phyloP scores from a whole-genome alignment of 1,284 basidiomycete species.

The Bondarzewia mesenterica region DNA sequence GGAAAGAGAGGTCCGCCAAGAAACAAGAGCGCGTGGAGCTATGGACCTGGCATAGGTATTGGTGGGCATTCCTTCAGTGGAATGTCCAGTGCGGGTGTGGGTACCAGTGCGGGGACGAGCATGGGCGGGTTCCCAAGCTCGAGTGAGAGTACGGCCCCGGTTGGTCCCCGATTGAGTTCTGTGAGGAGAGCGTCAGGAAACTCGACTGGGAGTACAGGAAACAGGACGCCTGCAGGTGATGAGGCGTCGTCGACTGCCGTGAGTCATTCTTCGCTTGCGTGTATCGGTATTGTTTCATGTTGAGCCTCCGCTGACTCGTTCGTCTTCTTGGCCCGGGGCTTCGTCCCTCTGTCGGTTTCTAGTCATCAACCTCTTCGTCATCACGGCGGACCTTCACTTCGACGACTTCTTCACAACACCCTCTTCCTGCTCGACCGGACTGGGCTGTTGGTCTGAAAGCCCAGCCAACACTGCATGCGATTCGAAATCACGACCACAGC shows the following conservation, averaged over 20 bases:
- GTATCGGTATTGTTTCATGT: constrained; percentile 11
- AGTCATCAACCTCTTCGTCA: constrained; percentile 70
- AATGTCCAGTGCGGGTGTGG: not conserved
- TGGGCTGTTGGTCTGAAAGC: constrained; percentile 79
- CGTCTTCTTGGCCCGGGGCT: not conserved
- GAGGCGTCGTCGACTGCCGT: constrained; percentile 69
- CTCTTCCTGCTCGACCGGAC: constrained; percentile 70
- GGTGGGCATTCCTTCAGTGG: constrained; percentile 25
- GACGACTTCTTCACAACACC: constrained; percentile 59
- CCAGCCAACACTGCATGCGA: constrained; percentile 48
- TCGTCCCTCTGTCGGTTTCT: constrained; percentile 30
- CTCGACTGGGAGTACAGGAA: constrained; percentile 42
- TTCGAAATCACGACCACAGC: constrained; percentile 27
- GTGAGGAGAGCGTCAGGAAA: constrained; percentile 37
- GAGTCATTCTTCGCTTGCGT: constrained; percentile 27
- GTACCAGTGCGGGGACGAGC: constrained; percentile 14
- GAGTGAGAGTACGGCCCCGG: constrained; percentile 30
- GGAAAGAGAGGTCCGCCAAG: constrained; percentile 18
- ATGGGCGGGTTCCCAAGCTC: constrained; percentile 14
- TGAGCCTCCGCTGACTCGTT: not conserved
- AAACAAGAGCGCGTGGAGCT: constrained; percentile 52
- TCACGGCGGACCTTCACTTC: constrained; percentile 69
- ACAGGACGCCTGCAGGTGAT: constrained; percentile 54
- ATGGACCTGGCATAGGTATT: constrained; percentile 48
- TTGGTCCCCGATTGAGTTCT: constrained; percentile 55